Evolutionary conservation across 495 filamentous ascomycete genomes (phyloP).

Genomic region (Trichocladium antarcticum): DNA sequence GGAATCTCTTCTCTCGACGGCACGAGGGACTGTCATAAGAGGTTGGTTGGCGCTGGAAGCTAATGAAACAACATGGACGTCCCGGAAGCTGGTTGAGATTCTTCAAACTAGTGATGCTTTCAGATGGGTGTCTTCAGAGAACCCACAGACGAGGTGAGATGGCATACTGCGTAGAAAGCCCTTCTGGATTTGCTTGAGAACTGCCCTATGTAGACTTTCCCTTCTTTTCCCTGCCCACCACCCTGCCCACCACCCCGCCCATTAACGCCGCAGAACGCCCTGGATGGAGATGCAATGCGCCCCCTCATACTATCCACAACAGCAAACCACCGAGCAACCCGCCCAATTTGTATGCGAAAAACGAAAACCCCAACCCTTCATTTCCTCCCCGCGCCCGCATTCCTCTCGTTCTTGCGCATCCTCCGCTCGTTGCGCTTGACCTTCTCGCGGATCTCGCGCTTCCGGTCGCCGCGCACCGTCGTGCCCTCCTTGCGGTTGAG

Average conservation of each 20-base stretch:
- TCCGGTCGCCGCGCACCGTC: constrained; percentile 49
- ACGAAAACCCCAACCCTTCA: constrained; percentile 4
- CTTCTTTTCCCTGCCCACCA: neutral
- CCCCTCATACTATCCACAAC: neutral
- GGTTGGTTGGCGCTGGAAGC: neutral
- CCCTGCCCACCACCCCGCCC: neutral
- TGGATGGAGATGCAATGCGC: neutral
- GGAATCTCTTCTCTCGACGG: neutral
- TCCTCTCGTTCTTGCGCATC: constrained; percentile 56
- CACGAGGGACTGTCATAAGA: constrained; percentile 1
- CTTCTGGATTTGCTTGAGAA: neutral
- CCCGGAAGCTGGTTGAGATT: neutral
- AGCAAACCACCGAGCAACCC: neutral
- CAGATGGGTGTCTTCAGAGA: neutral
- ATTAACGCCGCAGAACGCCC: neutral
- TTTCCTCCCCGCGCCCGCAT: constrained; percentile 30
- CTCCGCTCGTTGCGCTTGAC: constrained; percentile 59
- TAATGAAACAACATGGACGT: constrained; percentile 3
- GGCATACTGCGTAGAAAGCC: neutral
- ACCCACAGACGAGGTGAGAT: neutral
- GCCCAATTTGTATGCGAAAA: neutral
- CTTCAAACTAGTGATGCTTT: too few species aligned
- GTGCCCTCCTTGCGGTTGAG: constrained; percentile 48
- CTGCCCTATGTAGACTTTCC: neutral
- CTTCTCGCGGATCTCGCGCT: constrained; percentile 50